Evolutionary conservation across 2,329 filamentous ascomycete genomes (phyloP).

Genomic region (Aspergillus felis): DNA sequence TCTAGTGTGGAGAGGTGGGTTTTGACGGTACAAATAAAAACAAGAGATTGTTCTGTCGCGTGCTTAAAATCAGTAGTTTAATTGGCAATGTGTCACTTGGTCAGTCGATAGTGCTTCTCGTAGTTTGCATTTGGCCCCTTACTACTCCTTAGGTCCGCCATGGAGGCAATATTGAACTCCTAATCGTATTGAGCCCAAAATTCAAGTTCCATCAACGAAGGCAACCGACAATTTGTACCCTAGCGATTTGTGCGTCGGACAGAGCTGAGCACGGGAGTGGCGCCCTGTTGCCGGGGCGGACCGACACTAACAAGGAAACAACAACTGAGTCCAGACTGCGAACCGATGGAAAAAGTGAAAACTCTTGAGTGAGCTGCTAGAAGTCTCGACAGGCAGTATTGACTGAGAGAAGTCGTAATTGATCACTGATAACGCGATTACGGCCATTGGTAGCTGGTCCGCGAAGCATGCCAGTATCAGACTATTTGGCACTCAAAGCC

Average conservation of each 20-base stretch:
- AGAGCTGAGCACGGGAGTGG: constrained; percentile 7
- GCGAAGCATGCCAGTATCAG: neutral
- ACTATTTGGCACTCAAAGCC: neutral
- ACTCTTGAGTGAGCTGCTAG: neutral
- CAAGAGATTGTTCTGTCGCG: neutral
- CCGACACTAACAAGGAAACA: constrained; percentile 4
- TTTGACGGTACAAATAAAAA: neutral
- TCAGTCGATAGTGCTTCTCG: neutral
- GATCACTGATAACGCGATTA: neutral
- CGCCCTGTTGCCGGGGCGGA: constrained; percentile 8
- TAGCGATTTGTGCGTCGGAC: neutral
- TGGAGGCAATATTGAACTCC: neutral
- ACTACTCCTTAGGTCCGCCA: neutral
- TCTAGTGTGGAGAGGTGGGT: constrained; percentile 9
- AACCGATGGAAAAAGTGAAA: neutral
- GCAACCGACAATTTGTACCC: neutral
- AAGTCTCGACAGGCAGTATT: neutral
- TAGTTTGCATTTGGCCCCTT: neutral
- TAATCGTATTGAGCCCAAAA: neutral
- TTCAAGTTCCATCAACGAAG: neutral
- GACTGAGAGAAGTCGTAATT: neutral
- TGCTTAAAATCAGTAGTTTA: neutral
- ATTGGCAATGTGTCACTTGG: neutral
- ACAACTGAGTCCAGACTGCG: neutral
- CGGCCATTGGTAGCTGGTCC: neutral